Evolutionary conservation across 495 filamentous ascomycete genomes (phyloP), one percentile per base, ranked within the genome.

Genomic region (Annulohypoxylon nitens): DNA sequence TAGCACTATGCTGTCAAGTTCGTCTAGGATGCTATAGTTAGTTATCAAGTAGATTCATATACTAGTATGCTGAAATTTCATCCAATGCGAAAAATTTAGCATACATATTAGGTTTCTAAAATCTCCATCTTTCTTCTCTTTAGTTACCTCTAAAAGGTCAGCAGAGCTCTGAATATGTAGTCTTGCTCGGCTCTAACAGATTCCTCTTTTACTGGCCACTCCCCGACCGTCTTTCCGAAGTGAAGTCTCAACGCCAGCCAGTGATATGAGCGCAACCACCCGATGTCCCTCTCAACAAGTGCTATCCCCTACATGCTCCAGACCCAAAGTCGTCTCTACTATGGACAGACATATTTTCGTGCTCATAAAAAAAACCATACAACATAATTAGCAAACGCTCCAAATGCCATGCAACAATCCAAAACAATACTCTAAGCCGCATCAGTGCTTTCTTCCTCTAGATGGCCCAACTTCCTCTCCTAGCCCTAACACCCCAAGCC

Each of bases 391-490:
- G 16, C 48, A 58, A 51, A 70, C 39, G 20, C 64, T 45, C 55
- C 59, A 9, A 3, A 3, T 37, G 68, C 60, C 62, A 65, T 57
- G 69, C 37, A 72, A 64, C 37, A 33, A 59, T 48, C 23, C 58
- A 51, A n/a, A 30, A 50, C 1, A 2, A 47, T 36, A n/a, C n/a
- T 43, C 5, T 23, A 16, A 9, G 8, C 36, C 23, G 41, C 67
- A 26, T 78, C 71, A 11, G 8, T 47, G 10, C 30, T 3, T 34
- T 48, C 12, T 45, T 36, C 25, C 39, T 65, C 63, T 76, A 96
- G 70, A 92, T 83, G n/a, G 91, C 93, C 93, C 93, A 97, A 76
- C 93, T 95, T 54, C 93, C 93, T 77, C 88, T 87, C 64, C 93
- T 82, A 61, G 90, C 93, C 53, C 87, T 83, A 25, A 92, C 87